Base-by-base conservation (phyloP, 1,284 basidiomycete species). In the Butyriboletus pseudospeciosus region DNA sequence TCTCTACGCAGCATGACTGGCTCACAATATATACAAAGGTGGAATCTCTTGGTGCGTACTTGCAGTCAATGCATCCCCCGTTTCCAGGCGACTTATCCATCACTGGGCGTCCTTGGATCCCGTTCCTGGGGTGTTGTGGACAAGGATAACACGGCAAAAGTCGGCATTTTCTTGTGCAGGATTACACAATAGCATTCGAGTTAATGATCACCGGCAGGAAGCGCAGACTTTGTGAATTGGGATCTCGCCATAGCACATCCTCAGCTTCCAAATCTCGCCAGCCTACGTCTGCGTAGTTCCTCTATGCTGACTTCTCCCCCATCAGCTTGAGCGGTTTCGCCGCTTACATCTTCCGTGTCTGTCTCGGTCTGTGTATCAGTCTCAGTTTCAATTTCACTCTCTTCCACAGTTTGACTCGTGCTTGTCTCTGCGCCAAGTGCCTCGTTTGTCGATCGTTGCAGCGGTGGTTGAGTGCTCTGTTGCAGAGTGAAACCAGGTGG, bases 261-360 rank as follows among this genome's bases (percentile, higher is more conserved):
- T 65, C 49, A 79, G 17, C 76, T 73, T 35, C 82, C 86, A 67
- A 95, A 95, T 61, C 82, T 81, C 13, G 89, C 93, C 61, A 95
- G 71, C 49, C 93, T 77, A 62, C 83, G 74, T 68, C 79, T 75
- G 44, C 93, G 79, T 61, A 96, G 82, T 71, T 95, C 91, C 53
- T 94, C 93, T 41, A 86, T 64, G 60, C 75, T 83, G 20, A 85
- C 73, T 49, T 73, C 59, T 50, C 70, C 72, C 41, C 68, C 67
- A 36, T 61, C 59, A 6, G 59, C 20, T 32, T 52, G 64, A 14
- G 61, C 34, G 17, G 64, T 63, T 12, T 67, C 60, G 45, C 28
- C 34, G 7, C 43, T 46, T 35, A 51, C 49, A 17, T 47, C 53
- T 47, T 72, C 69, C 6, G 53, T 47, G n/a, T 64, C 63, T 7